A percentile compares a stretch with the other conserved stretches of the same genome.
phyloP scores from a whole-genome alignment of 768 basidiomycete genomes.

The Harrya chromipes region DNA sequence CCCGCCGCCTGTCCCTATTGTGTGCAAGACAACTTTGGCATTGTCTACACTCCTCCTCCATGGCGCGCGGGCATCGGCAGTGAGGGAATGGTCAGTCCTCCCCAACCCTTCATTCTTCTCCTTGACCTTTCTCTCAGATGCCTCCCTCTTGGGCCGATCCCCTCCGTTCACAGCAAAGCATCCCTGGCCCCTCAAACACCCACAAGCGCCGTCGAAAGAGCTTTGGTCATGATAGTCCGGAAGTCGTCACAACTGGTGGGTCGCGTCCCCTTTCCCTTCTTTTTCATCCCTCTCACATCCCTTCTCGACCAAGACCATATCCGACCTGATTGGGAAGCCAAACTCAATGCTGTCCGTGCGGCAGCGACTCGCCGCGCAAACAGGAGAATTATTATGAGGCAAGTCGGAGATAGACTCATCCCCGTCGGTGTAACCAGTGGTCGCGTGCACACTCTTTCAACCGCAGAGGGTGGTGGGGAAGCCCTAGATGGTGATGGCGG shows the following conservation, averaged over 20 bases:
- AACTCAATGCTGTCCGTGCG: slow-evolving; percentile 90
- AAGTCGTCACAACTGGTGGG: slow-evolving; percentile 88
- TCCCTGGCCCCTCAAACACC: slow-evolving; percentile 38
- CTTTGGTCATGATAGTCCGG: slow-evolving; percentile 78
- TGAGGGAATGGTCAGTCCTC: slow-evolving; percentile 59
- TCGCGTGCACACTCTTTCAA: slow-evolving; percentile 63
- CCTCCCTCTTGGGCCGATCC: slow-evolving; percentile 53
- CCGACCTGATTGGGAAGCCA: slow-evolving; percentile 97
- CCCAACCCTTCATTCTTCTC: neutral
- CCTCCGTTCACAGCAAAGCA: slow-evolving; percentile 43
- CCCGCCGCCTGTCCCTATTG: slow-evolving; percentile 98
- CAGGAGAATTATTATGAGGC: slow-evolving; percentile 95
- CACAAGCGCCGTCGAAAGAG: slow-evolving; percentile 85
- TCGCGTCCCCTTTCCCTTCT: slow-evolving; percentile 6
- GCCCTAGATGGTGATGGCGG: slow-evolving; percentile 39
- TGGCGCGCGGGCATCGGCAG: slow-evolving; percentile 81
- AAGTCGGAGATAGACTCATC: slow-evolving; percentile 95
- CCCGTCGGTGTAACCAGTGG: slow-evolving; percentile 96
- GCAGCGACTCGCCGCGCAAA: slow-evolving; percentile 96
- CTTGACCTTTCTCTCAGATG: slow-evolving; percentile 26
- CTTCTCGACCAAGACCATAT: slow-evolving; percentile 69
- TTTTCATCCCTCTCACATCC: slow-evolving; percentile 8
- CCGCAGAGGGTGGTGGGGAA: slow-evolving; percentile 50
- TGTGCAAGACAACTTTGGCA: slow-evolving; percentile 95
- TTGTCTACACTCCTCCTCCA: slow-evolving; percentile 78